Evolutionary conservation across 768 basidiomycete genomes (phyloP), one percentile per base, ranked within the genome.

Genomic region (Russula vinacea): DNA sequence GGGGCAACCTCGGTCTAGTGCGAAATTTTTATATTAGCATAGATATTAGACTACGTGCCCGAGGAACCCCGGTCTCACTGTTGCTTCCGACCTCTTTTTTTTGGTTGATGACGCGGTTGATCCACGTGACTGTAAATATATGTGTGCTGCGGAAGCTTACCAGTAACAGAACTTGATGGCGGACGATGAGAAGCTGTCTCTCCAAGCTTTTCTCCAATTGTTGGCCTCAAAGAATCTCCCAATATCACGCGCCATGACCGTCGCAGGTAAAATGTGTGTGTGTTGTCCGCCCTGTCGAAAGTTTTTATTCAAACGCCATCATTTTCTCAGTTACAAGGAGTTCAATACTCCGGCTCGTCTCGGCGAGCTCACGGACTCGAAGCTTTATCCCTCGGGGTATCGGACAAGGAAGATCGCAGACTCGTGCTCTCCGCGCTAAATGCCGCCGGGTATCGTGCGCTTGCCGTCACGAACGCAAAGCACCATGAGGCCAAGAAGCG

Each of bases 361-460:
- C 10, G 73, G 76, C 2, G 77, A 78, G 58, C 76, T 94, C 39
- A 84, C 81, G 33, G 84, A 90, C 56, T 66, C 76, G 14, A 85
- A 84, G 70, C 79, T 94, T 75, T 76, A 19, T 76, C 78, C 5
- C 74, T 83, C 16, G 89, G 89, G 0, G 71, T 94, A 22, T 77
- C 79, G 10, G 82, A 82, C 62, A 87, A 88, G 69, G 87, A 88
- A 22, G 79, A 84, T 53, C 77, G 92, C 22, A 87, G 80, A 69
- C 74, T 79, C 19, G 75, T 87, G 17, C 73, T 92, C 53, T 69
- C 77, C 40, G 85, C 89, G 10, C 66, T 91, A 26, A 81, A 80
- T 39, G 87, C 85, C 70, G 84, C 83, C 17, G 88, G 87, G n/a
- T 85, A 85, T 74, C 75, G 78, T 37, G 65, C 69, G 35, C 66